phyloP scores from a whole-genome alignment of 805 yeast species.

The Crinitomyces ghanaensis region DNA sequence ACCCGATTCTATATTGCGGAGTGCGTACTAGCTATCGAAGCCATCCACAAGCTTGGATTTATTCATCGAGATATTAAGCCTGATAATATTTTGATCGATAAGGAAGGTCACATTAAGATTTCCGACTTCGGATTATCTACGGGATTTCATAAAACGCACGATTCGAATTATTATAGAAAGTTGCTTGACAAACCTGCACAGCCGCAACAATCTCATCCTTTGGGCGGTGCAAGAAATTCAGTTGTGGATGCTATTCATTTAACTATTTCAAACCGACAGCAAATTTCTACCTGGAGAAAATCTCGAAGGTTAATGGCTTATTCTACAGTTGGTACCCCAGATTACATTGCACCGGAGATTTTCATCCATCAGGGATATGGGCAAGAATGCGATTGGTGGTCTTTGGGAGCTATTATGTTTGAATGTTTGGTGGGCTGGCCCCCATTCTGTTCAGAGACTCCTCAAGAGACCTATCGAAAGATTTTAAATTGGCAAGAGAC shows the following conservation, averaged over 20 bases:
- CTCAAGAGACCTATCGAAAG: conserved; percentile 87
- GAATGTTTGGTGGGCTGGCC: conserved; percentile 97
- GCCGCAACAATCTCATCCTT: too few relatives aligned
- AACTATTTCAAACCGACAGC: conserved; percentile 90
- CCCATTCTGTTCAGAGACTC: conserved; percentile 90
- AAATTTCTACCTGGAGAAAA: conserved; percentile 93
- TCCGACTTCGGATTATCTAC: conserved; percentile 75
- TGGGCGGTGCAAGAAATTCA: conserved; percentile 47
- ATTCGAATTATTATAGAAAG: conserved; percentile 74
- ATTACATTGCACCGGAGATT: conserved; percentile 91
- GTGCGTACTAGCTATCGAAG: conserved; percentile 90
- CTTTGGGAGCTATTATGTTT: conserved; percentile 90
- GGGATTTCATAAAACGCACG: conserved; percentile 92
- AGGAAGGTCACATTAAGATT: conserved; percentile 56
- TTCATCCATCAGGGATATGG: conserved; percentile 90
- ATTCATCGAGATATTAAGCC: conserved; percentile 97
- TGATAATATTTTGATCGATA: conserved; percentile 83
- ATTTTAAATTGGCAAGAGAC: conserved; percentile 87
- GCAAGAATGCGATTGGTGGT: conserved; percentile 98
- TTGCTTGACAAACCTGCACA: conserved; percentile 66
- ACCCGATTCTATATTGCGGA: conserved; percentile 87
- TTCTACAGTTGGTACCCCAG: conserved; percentile 94
- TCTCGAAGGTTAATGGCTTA: conserved; percentile 88
- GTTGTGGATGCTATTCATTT: conserved; percentile 90
- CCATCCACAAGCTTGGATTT: conserved; percentile 83